These are phyloP conservation scores for Boletus rubropictus DNA, from an alignment of 768 basidiomycete genomes.

Conservation along the genomic window DNA sequence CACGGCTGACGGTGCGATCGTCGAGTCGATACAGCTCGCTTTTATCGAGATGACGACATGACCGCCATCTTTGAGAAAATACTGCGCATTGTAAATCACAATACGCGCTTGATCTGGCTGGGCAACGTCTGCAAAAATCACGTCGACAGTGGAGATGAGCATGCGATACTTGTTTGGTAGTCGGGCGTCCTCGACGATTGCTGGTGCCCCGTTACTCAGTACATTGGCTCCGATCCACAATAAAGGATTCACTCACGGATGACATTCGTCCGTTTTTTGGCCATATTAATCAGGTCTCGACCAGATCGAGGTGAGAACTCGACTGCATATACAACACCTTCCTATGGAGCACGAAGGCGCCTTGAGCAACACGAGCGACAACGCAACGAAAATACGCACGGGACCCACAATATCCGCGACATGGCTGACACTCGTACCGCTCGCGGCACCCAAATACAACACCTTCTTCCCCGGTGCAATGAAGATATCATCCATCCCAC, in stretches of 20 bases:
- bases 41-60: conserved; percentile 97
- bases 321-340: conserved; percentile 95
- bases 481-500: conserved; percentile 90
- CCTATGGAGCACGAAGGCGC: conserved; percentile 40
- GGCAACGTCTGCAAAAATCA: conserved; percentile 96
- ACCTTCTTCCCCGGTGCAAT: conserved; percentile 94
- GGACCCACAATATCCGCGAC: conserved; percentile 99
- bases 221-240: background rate
- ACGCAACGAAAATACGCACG: conserved; percentile 39
- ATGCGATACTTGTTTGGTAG: conserved; percentile 96
- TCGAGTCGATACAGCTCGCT: conserved; percentile 97
- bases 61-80: conserved; percentile 92
- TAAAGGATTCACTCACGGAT: conserved; percentile 66
- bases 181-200: conserved; percentile 97
- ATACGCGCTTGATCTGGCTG: conserved; percentile 99
- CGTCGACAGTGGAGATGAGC: conserved; percentile 92
- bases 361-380: conserved; percentile 4
- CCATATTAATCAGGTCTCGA: conserved; percentile 98
- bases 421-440: conserved; percentile 96
- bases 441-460: conserved; percentile 94
- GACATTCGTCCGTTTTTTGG: conserved; percentile 98
- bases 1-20: conserved; percentile 81
- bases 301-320: conserved; percentile 97
- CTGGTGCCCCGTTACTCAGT: conserved; percentile 33
- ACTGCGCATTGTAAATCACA: conserved; percentile 85